Evolutionary conservation across 192 early-diverging fungal genomes (phyloP).

Genomic region (Coemansia sp.): DNA sequence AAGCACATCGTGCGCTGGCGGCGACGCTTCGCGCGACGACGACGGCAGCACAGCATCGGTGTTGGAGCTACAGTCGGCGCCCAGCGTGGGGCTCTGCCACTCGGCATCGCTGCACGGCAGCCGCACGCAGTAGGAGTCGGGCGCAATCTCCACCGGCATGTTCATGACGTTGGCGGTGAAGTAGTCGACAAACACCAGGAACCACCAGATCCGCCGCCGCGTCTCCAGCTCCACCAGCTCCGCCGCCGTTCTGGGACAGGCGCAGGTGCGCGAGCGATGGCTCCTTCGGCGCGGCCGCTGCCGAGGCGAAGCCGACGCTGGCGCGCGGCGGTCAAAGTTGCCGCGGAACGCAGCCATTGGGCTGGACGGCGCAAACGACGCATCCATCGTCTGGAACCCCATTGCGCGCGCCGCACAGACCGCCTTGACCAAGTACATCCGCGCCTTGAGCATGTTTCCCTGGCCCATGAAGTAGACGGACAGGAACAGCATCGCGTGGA

Average conservation of each 20-base stretch:
- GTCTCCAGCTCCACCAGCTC: constrained; percentile 43
- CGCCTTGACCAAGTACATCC: constrained; percentile 55
- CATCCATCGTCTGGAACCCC: constrained; percentile 52
- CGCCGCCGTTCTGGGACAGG: constrained; percentile 27
- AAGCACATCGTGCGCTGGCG: constrained; percentile 23
- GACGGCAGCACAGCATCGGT: neutral
- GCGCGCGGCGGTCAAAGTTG: constrained; percentile 23
- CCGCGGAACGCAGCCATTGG: constrained; percentile 47
- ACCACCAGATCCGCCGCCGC: constrained; percentile 55
- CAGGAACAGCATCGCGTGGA: constrained; percentile 54
- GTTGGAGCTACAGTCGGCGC: neutral
- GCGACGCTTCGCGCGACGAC: neutral
- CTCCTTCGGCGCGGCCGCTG: constrained; percentile 3
- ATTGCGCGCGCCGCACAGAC: constrained; percentile 52
- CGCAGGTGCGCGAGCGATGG: constrained; percentile 10
- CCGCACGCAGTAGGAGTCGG: constrained; percentile 54
- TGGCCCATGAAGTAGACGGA: constrained; percentile 57
- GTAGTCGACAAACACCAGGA: constrained; percentile 55
- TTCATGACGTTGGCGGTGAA: constrained; percentile 57
- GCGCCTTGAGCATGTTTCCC: constrained; percentile 56
- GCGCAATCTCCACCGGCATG: constrained; percentile 52
- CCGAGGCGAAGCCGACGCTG: neutral
- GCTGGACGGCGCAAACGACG: constrained; percentile 41
- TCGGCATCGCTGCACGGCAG: constrained; percentile 55
- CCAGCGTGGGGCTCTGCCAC: constrained; percentile 40